Percentiles rank a stretch among this genome's conserved stretches.
Evolutionary conservation across 768 basidiomycete genomes (phyloP).

Genomic region (Amanita exitialis): DNA sequence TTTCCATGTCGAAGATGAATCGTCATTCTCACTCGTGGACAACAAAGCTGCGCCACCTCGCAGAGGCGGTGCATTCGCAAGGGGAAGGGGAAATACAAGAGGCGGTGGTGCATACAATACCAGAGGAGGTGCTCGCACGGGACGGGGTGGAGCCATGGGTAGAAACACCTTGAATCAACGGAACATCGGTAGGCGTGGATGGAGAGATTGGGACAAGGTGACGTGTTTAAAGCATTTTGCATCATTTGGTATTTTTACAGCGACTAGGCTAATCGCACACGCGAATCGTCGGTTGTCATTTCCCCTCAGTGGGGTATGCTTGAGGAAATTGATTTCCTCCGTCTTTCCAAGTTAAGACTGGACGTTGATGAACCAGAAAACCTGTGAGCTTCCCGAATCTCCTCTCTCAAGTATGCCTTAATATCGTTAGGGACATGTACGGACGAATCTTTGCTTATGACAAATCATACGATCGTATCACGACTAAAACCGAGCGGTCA

Average conservation of each 20-base stretch:
- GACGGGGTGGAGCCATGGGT: slow-evolving; percentile 31
- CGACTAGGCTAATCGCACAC: slow-evolving; percentile 61
- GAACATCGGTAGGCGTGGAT: slow-evolving; percentile 50
- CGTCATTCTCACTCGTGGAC: slow-evolving; percentile 93
- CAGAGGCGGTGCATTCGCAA: slow-evolving; percentile 54
- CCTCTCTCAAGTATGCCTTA: slow-evolving; percentile 5
- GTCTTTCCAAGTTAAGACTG: slow-evolving; percentile 84
- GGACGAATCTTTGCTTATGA: slow-evolving; percentile 91
- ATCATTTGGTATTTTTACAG: too few species aligned
- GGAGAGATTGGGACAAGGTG: slow-evolving; percentile 95
- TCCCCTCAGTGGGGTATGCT: slow-evolving; percentile 89
- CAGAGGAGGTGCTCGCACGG: slow-evolving; percentile 38
- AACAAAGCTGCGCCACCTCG: slow-evolving; percentile 67
- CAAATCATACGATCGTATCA: slow-evolving; percentile 90
- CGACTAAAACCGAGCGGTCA: slow-evolving; percentile 85
- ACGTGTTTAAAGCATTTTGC: slow-evolving; percentile 8
- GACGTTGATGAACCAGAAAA: slow-evolving; percentile 90
- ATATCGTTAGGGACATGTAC: slow-evolving; percentile 55
- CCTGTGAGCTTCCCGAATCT: slow-evolving; percentile 46
- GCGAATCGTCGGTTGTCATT: slow-evolving; percentile 92
- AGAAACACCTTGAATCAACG: slow-evolving; percentile 35
- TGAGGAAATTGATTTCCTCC: slow-evolving; percentile 95
- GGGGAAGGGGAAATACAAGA: slow-evolving; percentile 46
- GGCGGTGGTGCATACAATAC: slow-evolving; percentile 30
- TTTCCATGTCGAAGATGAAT: slow-evolving; percentile 97